Evolutionary conservation across 108 stramenopile species (phyloP), one percentile per base, ranked within the genome.

Genomic region (Nannochloropsis gaditana): DNA sequence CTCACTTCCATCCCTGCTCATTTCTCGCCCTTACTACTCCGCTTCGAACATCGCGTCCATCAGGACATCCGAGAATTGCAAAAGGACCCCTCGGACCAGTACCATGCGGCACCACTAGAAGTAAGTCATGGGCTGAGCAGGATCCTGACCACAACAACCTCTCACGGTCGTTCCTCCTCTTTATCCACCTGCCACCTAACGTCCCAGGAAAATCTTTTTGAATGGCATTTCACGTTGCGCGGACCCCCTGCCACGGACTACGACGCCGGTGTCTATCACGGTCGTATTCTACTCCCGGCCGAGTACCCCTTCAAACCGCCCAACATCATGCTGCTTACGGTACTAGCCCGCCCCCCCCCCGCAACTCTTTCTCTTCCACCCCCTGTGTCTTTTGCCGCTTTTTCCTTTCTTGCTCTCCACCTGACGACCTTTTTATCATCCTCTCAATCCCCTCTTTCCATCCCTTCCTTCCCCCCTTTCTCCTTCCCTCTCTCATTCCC

Each of bases 211-310:
- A 88, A 91, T 47, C 85, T 92, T 21, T 92, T 91, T 80, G 89
- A 91, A 44, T 92, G 94, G 94, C 97, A 98, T 85, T 99, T 99
- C 91, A 98, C 97, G 31, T 94, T 99, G 50, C 94, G 99, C 2
- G 99, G 99, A 5, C 90, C 91, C 11, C 50, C 80, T 2, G 90
- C 11, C 9, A 91, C 90, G 5, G 89, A 90, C 31, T 91, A 90
- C 47, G 59, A 82, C 21, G 96, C 96, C 2, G 99, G 99, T 2
- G 85, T 96, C 15, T 99, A 99, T 83, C 99, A 99, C 88, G 99
- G 99, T 2, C 92, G 95, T 11, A 98, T 99, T 82, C 81, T 93
- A 2, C 85, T 96, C 10, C 93, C 93, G 5, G 21, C 82, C 1
- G 91, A 92, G 19, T 93, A 92, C 43, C 93, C 93, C 8, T 92